Evolutionary conservation across 352 stramenopile genomes (phyloP).

Genomic region (Saprolegnia parasitica): DNA sequence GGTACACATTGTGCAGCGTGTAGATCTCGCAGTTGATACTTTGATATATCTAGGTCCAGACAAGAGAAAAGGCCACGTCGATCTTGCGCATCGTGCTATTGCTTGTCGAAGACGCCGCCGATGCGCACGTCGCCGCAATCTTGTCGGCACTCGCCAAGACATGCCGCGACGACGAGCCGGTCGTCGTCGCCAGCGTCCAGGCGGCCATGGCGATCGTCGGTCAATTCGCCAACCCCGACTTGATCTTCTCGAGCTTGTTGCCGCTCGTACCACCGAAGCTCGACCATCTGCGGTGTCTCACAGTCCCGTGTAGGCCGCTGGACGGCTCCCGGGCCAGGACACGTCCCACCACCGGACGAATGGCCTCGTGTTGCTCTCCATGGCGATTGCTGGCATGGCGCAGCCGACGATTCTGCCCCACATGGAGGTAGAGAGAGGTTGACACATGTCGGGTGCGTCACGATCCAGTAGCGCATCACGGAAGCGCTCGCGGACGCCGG

Average conservation of each 20-base stretch:
- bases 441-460: neutral
- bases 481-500: constrained; percentile 65
- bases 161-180: constrained; percentile 68
- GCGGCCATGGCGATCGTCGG: constrained; percentile 59
- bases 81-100: constrained; percentile 65
- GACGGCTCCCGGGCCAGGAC: constrained; percentile 61
- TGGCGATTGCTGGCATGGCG: constrained; percentile 80
- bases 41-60: constrained; percentile 42
- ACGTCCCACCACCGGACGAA: constrained; percentile 75
- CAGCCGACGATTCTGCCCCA: constrained; percentile 50
- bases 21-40: neutral
- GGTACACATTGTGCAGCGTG: too few relatives aligned
- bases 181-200: constrained; percentile 57
- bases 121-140: constrained; percentile 64
- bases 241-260: constrained; percentile 67
- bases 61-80: constrained; percentile 63
- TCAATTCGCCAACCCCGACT: constrained; percentile 62
- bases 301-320: constrained; percentile 37
- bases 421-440: constrained; percentile 39
- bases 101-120: constrained; percentile 61
- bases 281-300: too few relatives aligned
- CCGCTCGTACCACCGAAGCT: constrained; percentile 50
- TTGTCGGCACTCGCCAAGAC: constrained; percentile 66
- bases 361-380: constrained; percentile 64
- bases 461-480: constrained; percentile 45